Percentiles rank a stretch among this genome's conserved stretches.
phyloP scores from a whole-genome alignment of 306 rosid species.

The Sindora glabra region DNA sequence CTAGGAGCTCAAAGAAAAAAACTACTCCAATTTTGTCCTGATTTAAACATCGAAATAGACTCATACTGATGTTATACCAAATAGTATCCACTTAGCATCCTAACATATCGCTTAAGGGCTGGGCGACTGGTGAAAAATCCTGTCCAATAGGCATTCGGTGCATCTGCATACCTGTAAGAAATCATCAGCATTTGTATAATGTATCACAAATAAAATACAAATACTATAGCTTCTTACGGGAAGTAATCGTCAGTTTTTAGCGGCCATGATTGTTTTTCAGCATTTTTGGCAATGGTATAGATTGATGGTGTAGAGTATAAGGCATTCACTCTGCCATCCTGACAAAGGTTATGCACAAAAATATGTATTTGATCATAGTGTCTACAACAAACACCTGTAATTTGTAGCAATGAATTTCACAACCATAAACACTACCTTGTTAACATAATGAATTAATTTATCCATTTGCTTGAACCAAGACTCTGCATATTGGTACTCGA shows the following conservation, averaged over 20 bases:
- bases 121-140: constrained; percentile 83
- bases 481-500: constrained; percentile 83
- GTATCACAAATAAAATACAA: too few relatives aligned
- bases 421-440: constrained; percentile 38
- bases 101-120: constrained; percentile 64
- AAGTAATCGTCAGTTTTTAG: constrained; percentile 83
- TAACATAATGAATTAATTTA: constrained; percentile 78
- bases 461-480: constrained; percentile 94
- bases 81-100: constrained; percentile 70
- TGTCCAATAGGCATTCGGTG: constrained; percentile 65
- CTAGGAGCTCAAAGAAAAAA: background rate
- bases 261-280: constrained; percentile 77
- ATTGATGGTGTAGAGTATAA: constrained; percentile 89
- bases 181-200: constrained; percentile 6
- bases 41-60: too few relatives aligned
- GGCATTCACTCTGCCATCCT: constrained; percentile 89
- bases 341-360: constrained; percentile 12
- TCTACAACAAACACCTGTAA: background rate
- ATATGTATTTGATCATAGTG: constrained; percentile 11
- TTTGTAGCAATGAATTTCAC: background rate
- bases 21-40: too few relatives aligned
- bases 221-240: constrained; percentile 48
- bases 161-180: constrained; percentile 71
- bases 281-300: constrained; percentile 70
- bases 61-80: constrained; percentile 40